Conservation (phyloP, 768 basidiomycete species). For the Suillus occidentalis region DNA sequence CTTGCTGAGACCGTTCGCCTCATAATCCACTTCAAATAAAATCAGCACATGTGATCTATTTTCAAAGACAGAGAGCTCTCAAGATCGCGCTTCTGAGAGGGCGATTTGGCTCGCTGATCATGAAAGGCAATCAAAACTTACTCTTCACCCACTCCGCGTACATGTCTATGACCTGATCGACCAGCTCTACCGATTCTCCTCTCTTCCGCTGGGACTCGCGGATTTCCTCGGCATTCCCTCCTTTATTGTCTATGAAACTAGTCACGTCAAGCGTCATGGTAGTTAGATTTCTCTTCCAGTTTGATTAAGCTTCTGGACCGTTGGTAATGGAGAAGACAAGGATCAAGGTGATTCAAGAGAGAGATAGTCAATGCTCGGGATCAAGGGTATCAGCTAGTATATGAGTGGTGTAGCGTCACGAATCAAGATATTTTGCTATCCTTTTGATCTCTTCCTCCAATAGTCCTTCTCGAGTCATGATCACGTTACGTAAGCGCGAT, state of each 20-base stretch:
- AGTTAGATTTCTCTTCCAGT: conserved; percentile 4
- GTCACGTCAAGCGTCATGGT: conserved; percentile 82
- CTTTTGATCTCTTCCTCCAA: conserved; percentile 1
- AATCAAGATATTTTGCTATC: not conserved
- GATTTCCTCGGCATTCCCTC: conserved; percentile 89
- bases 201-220: conserved; percentile 91
- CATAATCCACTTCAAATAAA: conserved; percentile 71
- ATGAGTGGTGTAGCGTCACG: not conserved
- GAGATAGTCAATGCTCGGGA: conserved; percentile 2
- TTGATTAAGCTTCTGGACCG: not conserved
- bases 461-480: conserved; percentile 2
- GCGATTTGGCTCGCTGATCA: conserved; percentile 8
- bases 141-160: conserved; percentile 94
- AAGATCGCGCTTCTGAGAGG: not conserved
- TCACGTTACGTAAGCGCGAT: conserved; percentile 10
- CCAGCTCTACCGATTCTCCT: conserved; percentile 84
- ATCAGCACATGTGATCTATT: conserved; percentile 3
- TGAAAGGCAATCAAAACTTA: conserved; percentile 42
- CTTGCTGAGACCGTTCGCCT: conserved; percentile 74
- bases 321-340: not conserved
- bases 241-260: conserved; percentile 82
- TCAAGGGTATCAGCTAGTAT: conserved; percentile 3
- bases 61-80: not conserved
- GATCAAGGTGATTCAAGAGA: not conserved
- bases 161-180: conserved; percentile 92